Evolutionary conservation across 768 basidiomycete genomes (phyloP), one percentile per base, ranked within the genome.

Genomic region (Trichaptum fuscoviolaceum): DNA sequence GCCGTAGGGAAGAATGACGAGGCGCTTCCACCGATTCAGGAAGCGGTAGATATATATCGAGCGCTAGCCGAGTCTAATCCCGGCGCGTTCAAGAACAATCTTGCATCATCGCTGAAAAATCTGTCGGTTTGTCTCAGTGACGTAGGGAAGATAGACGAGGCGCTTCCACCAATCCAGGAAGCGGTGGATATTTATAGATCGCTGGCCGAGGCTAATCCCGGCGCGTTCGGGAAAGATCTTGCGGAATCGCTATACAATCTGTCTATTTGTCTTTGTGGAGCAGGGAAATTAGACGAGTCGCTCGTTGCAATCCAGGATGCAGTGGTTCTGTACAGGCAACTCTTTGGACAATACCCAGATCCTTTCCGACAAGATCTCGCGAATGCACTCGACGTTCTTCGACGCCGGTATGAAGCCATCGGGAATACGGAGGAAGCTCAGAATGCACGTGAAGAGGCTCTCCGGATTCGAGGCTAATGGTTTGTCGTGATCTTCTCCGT

Each of bases 221-320:
- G 10, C 24, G 52, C 62, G 34, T 66, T 65, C 52, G 63, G 15
- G 24, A 6, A 25, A 8, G 35, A 64, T 8, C 35, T 64, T 7
- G 65, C 65, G 12, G 7, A n/a, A 17, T 65, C 63, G 26, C 62
- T 66, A n/a, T 42, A 35, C 25, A 66, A 66, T 26, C 34, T 65
- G 6, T 65, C 64, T 4, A 34, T 20, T 35, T 35, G 57, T 57
- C 63, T 68, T n/a, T 26, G 57, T 4, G 59, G 58, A 27, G 34
- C 36, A 5, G 64, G 65, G n/a, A 27, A 36, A 9, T 15, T 17
- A 57, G 64, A 66, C 23, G 64, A 68, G 18, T 68, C 69, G 1
- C 36, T 69, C 26, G 58, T 35, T 7, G 60, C 69, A 7, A 35
- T 64, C 26, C 52, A 23, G 30, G 68, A 68, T 34, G 68, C 69